Conservation (phyloP, 192 early-diverging fungal species). For the Coemansia furcata region DNA sequence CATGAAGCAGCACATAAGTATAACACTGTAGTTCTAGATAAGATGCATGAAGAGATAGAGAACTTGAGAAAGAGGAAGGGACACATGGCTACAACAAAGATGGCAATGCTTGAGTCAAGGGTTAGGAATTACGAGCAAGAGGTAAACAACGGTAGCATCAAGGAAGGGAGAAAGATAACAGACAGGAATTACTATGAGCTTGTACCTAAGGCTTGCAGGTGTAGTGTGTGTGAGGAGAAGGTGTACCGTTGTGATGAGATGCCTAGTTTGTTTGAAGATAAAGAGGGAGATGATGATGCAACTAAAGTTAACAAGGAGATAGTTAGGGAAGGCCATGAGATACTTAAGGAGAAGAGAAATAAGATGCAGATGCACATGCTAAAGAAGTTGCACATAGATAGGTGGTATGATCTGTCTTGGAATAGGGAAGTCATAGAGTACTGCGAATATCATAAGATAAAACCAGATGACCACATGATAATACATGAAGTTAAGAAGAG, state of each 20-base stretch:
- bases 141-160: too few relatives aligned
- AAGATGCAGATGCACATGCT: neutral
- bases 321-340: neutral
- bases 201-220: neutral
- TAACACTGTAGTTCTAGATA: neutral
- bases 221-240: neutral
- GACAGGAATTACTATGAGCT: neutral
- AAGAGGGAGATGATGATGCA: neutral
- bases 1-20: neutral
- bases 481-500: constrained; percentile 12
- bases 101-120: neutral
- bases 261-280: neutral
- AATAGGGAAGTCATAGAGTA: constrained; percentile 2
- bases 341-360: neutral
- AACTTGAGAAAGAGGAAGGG: neutral
- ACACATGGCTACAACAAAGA: neutral
- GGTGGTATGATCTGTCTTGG: neutral
- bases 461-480: constrained; percentile 1
- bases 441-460: neutral
- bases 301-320: neutral
- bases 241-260: neutral
- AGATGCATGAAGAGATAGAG: neutral
- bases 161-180: neutral
- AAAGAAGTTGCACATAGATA: constrained; percentile 1
- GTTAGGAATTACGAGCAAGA: neutral